Evolutionary conservation across 169 alveolate genomes (phyloP), one percentile per base, ranked within the genome.

Genomic region (Plasmodium vinckei): DNA sequence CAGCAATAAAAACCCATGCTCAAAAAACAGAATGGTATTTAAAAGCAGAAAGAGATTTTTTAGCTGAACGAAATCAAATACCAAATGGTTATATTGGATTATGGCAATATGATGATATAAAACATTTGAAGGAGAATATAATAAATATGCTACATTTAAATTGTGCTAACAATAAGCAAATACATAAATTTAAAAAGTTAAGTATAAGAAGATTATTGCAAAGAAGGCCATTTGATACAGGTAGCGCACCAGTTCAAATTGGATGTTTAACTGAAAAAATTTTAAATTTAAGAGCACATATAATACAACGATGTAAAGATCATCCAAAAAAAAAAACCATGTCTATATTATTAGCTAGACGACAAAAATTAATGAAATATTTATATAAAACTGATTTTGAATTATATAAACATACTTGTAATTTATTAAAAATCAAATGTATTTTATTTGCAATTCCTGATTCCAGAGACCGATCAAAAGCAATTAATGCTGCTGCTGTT

Each of bases 21-120:
- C 96, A 94, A n/a, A 95, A 95, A 87, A 93, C 97, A 0, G 96
- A 94, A 51, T 95, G 97, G 97, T 95, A 95, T 67, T 91, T 93
- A 71, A 91, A 90, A 61, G 96, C 97, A 0, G 97, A 95, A 86
- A 90, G 95, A 44, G 97, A 92, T 42, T 95, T 95, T 64, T 92
- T 95, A 44, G 94, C 94, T n/a, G 97, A 95, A 71, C 57, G 97
- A 39, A 95, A 92, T 44, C 87, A 90, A 71, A 94, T 93, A 65
- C 96, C 96, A 47, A 87, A 90, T 63, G 96, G 96, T 9, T 92
- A 87, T 39, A 93, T 94, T 17, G 96, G 96, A 12, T 49, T 94
- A 23, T 94, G 96, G 96, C 94, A 94, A 59, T 92, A 90, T 21
- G 94, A 92, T 73, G 96, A 94, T 70, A 91, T 94, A 70, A 67